Evolutionary conservation across 257 asterid genomes (phyloP).

Genomic region (Ilex aquifolium): DNA sequence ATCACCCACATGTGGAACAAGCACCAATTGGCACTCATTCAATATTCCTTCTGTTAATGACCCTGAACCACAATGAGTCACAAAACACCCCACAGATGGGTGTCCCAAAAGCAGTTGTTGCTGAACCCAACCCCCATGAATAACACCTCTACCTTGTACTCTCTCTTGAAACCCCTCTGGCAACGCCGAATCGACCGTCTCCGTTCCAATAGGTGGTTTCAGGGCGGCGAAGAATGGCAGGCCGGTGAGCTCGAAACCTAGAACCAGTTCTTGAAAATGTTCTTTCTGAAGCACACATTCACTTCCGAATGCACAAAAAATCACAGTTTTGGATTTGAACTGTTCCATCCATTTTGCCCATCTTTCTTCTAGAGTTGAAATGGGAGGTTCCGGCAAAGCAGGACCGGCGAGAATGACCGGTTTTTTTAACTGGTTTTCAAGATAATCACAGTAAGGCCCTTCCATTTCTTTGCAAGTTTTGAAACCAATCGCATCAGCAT

Average conservation of each 20-base stretch:
- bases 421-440: slow-evolving; percentile 31
- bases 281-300: slow-evolving; percentile 30
- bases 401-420: slow-evolving; percentile 42
- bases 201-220: slow-evolving; percentile 23
- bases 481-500: slow-evolving; percentile 34
- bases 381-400: slow-evolving; percentile 26
- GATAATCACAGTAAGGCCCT: slow-evolving; percentile 24
- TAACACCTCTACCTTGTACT: slow-evolving; percentile 17
- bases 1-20: no score
- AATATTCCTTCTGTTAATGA: no score
- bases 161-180: slow-evolving; percentile 23
- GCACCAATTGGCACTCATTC: no score
- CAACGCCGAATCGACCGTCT: slow-evolving; percentile 17
- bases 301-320: slow-evolving; percentile 47
- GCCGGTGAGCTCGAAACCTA: slow-evolving; percentile 29
- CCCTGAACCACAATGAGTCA: no score
- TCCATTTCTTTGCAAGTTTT: slow-evolving; percentile 41
- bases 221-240: slow-evolving; percentile 26
- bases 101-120: slow-evolving; percentile 30
- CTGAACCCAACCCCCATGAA: slow-evolving; percentile 28
- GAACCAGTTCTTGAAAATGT: no score
- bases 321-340: slow-evolving; percentile 23
- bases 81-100: no score
- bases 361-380: slow-evolving; percentile 15
- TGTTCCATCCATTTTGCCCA: slow-evolving; percentile 35